These are phyloP conservation scores for Thinopyrum elongatum DNA, from an alignment of 176 grass and related monocot species.

Conservation along the genomic window DNA sequence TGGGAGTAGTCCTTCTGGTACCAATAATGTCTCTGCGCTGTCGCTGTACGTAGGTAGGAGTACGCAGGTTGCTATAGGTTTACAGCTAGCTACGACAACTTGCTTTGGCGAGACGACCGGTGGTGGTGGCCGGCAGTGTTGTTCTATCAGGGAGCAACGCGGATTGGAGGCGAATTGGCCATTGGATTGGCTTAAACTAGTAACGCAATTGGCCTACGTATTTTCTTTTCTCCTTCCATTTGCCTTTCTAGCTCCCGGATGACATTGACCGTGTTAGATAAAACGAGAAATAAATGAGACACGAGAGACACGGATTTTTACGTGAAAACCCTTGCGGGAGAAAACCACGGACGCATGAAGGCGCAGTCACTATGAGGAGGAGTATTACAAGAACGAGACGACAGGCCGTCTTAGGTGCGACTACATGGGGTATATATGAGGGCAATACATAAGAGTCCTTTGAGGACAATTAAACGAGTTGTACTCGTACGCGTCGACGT, in stretches of 20 bases:
- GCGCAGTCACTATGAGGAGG: no score
- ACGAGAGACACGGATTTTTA: no score
- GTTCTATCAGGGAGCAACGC: neutral
- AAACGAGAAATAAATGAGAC: no score
- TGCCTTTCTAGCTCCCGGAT: neutral
- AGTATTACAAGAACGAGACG: no score
- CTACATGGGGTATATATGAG: no score
- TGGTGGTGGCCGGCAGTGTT: neutral
- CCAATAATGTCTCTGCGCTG: neutral
- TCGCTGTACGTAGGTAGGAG: neutral
- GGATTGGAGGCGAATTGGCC: conserved; percentile 12
- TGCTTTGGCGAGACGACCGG: neutral
- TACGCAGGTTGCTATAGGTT: no score
- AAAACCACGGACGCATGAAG: no score
- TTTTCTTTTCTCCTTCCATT: neutral
- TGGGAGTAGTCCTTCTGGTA: neutral
- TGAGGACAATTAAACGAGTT: no score
- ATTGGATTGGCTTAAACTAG: neutral
- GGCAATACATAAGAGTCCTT: no score
- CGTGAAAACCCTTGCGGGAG: no score
- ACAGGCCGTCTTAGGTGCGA: no score
- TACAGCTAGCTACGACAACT: neutral
- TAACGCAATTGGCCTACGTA: neutral
- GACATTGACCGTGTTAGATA: conserved; percentile 38
- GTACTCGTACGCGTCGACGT: no score